A percentile compares a stretch with the other conserved stretches of the same genome.
Conservation (phyloP, 2,329 filamentous ascomycete species). For the Aspergillus pseudonomiae region DNA sequence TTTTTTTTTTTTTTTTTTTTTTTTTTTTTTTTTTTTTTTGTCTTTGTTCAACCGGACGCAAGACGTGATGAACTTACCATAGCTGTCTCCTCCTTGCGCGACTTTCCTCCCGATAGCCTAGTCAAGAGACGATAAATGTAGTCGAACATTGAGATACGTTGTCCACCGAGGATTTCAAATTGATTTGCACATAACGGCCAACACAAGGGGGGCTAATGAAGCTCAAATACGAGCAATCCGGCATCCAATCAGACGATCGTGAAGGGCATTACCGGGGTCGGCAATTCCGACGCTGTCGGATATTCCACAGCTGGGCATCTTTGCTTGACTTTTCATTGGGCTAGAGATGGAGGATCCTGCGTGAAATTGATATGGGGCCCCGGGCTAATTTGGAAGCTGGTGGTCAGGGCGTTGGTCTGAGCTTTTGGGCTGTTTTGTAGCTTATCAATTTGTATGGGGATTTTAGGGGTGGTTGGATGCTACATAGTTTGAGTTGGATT, state of each 20-base stretch:
- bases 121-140: background rate
- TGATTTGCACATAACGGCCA: background rate
- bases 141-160: background rate
- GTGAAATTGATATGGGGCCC: background rate
- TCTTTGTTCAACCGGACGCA: background rate
- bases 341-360: background rate
- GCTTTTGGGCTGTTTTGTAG: background rate
- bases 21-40: too few species aligned
- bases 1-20: too few species aligned
- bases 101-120: background rate
- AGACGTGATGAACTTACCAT: background rate
- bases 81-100: background rate
- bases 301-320: background rate
- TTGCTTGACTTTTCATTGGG: background rate
- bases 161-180: too few species aligned
- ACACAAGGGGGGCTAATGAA: background rate
- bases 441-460: too few species aligned
- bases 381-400: background rate
- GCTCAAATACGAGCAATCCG: conserved; percentile 1
- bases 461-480: too few species aligned
- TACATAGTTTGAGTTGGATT: background rate
- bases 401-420: background rate
- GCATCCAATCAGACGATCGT: background rate
- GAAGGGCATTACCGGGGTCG: background rate
- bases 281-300: background rate